Evolutionary conservation across 2,329 filamentous ascomycete genomes (phyloP).

Genomic region (Beauveria pseudobassiana): DNA sequence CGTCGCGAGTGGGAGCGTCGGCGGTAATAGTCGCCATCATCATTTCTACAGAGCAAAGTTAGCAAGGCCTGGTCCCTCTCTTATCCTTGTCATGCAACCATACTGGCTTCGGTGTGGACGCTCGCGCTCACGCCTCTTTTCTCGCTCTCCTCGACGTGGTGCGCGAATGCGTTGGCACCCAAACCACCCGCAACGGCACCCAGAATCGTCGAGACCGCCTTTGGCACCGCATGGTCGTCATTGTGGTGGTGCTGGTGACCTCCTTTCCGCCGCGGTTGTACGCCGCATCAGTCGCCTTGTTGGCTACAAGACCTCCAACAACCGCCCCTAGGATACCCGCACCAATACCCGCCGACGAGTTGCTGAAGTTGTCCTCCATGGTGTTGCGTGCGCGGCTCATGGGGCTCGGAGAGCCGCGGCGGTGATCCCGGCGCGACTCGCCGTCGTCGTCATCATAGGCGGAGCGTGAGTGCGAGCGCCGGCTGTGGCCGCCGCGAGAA

Average conservation of each 20-base stretch:
- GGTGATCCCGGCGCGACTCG: conserved; percentile 1
- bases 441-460: conserved; percentile 11
- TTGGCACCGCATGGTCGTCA: conserved; percentile 23
- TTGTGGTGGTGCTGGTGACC: conserved; percentile 19
- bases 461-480: conserved; percentile 17
- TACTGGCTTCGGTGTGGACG: conserved; percentile 13
- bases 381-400: conserved; percentile 32
- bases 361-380: conserved; percentile 40
- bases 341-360: conserved; percentile 41
- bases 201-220: conserved; percentile 41
- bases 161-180: conserved; percentile 44
- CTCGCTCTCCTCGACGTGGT: conserved; percentile 32
- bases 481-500: neutral
- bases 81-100: neutral
- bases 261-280: conserved; percentile 20
- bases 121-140: conserved; percentile 25
- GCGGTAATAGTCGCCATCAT: conserved; percentile 1
- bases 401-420: conserved; percentile 21
- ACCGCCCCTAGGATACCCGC: conserved; percentile 46
- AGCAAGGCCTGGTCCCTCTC: neutral
- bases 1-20: neutral
- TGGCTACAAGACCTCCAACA: conserved; percentile 46
- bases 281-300: conserved; percentile 38
- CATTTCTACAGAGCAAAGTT: neutral
- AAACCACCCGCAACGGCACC: conserved; percentile 49